Conservation (phyloP, 345 rosid genomes). For the Chamaenerion angustifolium region DNA sequence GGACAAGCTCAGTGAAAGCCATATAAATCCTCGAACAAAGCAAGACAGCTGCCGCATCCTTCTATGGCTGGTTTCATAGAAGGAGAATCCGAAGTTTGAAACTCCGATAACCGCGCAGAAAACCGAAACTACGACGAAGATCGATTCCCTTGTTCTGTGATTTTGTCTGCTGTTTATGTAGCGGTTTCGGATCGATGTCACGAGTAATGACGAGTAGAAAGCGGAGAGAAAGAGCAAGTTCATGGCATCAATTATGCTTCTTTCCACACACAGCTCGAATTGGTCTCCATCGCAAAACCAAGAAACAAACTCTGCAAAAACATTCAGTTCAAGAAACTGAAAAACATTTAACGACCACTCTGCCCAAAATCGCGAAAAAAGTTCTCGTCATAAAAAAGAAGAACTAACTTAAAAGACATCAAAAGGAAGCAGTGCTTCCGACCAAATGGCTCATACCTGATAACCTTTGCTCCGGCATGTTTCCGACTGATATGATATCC, state of each 20-base stretch:
- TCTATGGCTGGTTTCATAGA: conserved; percentile 10
- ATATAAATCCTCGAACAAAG: conserved; percentile 38
- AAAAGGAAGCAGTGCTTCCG: too few relatives aligned
- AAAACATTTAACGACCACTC: conserved; percentile 2
- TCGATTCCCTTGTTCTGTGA: conserved; percentile 25
- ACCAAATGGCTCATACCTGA: too few relatives aligned
- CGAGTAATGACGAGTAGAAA: conserved; percentile 40
- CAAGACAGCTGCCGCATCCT: conserved; percentile 15
- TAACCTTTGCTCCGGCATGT: too few relatives aligned
- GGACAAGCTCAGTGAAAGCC: conserved; percentile 49
- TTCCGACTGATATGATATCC: too few relatives aligned
- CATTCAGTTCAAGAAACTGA: not conserved
- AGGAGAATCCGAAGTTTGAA: conserved; percentile 19
- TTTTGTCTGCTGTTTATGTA: too few relatives aligned
- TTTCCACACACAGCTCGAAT: conserved; percentile 35
- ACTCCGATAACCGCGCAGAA: conserved; percentile 35
- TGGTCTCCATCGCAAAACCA: conserved; percentile 37
- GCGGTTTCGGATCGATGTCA: conserved; percentile 15
- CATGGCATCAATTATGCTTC: conserved; percentile 36
- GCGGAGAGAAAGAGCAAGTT: conserved; percentile 39
- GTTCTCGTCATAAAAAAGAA: too few relatives aligned
- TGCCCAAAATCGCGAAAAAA: conserved; percentile 19
- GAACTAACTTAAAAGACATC: too few relatives aligned
- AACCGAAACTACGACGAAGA: conserved; percentile 21
- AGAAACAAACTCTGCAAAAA: conserved; percentile 32